A percentile compares a stretch with the other conserved stretches of the same genome.
phyloP scores from a whole-genome alignment of 2,329 filamentous ascomycete genomes.

The Ascochyta viciae-villosae region DNA sequence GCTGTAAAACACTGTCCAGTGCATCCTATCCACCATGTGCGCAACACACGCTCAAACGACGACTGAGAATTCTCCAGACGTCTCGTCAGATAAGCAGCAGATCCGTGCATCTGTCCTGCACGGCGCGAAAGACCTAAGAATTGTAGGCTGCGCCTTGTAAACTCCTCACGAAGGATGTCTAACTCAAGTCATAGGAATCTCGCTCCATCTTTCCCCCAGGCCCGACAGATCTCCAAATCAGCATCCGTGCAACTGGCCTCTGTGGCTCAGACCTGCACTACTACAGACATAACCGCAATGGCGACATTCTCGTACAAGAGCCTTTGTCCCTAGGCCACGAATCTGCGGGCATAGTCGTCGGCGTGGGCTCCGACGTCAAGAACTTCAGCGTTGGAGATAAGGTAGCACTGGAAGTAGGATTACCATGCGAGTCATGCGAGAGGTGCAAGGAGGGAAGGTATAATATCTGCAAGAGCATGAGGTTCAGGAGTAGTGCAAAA shows the following conservation, averaged over 20 bases:
- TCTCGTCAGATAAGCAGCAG: slow-evolving; percentile 40
- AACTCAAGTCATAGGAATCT: slow-evolving; percentile 57
- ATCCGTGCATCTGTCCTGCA: slow-evolving; percentile 64
- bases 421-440: slow-evolving; percentile 74
- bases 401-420: slow-evolving; percentile 90
- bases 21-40: slow-evolving; percentile 1
- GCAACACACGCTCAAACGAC: slow-evolving; percentile 23
- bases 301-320: slow-evolving; percentile 80
- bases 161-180: not conserved
- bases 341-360: slow-evolving; percentile 79
- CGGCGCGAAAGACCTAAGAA: slow-evolving; percentile 65
- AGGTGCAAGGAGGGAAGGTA: slow-evolving; percentile 64
- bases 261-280: slow-evolving; percentile 81
- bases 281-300: slow-evolving; percentile 86
- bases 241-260: slow-evolving; percentile 70
- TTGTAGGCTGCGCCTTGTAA: slow-evolving; percentile 52
- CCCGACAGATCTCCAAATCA: slow-evolving; percentile 66
- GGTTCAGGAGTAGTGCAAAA: slow-evolving; percentile 66
- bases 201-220: slow-evolving; percentile 57
- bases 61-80: slow-evolving; percentile 25
- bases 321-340: slow-evolving; percentile 83
- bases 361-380: slow-evolving; percentile 69
- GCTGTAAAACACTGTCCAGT: not conserved
- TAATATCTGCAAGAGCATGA: slow-evolving; percentile 67
- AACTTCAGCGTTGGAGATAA: slow-evolving; percentile 76